Evolutionary conservation across 345 rosid genomes (phyloP), one percentile per base, ranked within the genome.

Genomic region (Dovyalis caffra): DNA sequence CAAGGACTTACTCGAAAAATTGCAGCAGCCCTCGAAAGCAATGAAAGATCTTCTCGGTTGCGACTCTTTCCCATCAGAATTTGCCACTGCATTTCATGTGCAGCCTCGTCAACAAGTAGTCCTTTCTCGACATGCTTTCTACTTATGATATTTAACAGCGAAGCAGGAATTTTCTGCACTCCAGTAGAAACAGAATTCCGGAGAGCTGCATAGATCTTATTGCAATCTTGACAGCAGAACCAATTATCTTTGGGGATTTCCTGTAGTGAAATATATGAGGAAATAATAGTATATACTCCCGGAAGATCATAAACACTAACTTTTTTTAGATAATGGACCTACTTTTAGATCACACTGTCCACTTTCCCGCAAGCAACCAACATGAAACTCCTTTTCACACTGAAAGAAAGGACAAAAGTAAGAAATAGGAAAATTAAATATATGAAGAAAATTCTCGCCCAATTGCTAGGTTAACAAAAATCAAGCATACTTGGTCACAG

Each of bases 201-300:
- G 67, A 96, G 70, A 74, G 84, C 87, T 35, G 33, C 71, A 77
- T 90, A 86, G 76, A 93, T 93, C 80, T 83, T 83, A 58, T 79
- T 83, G 87, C 99, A 96, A 77, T 88, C 94, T 66, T 85, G 85
- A 77, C 94, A 87, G 72, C 99, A 96, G 82, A 93, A 93, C 99
- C 99, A 93, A 71, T 88, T 88, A 38, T 83, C 93, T 73, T 81
- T 80, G 28, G 99, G 98, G 69, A 96, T 81, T 86, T 86, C 98
- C 99, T 96, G 83, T 32, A 18, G 61, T 33, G 64, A 18, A 20
- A 84, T 57, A 43, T 65, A 0, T 33, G 29, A 56, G 45, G 76
- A 53, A 78, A 37, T 60, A 33, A 62, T 35, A 61, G 60, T 34
- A 51, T 49, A 62, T 47, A 66, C 34, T 10, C 33, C 73, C 64